phyloP scores from a whole-genome alignment of 2,329 filamentous ascomycete species.

The Aspergillus sp. region DNA sequence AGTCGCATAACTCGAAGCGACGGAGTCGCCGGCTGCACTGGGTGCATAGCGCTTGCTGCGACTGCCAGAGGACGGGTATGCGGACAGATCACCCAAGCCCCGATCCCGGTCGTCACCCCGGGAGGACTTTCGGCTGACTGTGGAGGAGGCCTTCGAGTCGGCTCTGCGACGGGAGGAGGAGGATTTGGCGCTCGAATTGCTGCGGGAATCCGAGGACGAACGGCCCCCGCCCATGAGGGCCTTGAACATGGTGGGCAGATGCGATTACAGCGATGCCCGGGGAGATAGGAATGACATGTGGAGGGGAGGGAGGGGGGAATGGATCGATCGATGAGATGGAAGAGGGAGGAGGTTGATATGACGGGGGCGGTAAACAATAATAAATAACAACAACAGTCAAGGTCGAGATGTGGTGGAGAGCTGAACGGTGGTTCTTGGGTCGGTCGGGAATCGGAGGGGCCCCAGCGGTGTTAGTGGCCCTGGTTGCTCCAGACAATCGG shows the following conservation, averaged over 20 bases:
- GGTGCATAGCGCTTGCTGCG: slow-evolving; percentile 26
- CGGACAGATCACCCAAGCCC: slow-evolving; percentile 34
- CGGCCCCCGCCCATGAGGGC: slow-evolving; percentile 38
- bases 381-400: slow-evolving; percentile 24
- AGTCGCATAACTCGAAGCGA: slow-evolving; percentile 40
- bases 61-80: slow-evolving; percentile 24
- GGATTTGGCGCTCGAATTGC: slow-evolving; percentile 30
- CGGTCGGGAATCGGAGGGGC: slow-evolving; percentile 15
- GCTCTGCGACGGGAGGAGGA: slow-evolving; percentile 31
- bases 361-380: slow-evolving; percentile 9
- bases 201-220: slow-evolving; percentile 34
- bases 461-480: slow-evolving; percentile 7
- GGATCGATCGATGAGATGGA: background rate
- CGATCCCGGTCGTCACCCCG: slow-evolving; percentile 49
- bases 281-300: slow-evolving; percentile 26
- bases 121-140: slow-evolving; percentile 40
- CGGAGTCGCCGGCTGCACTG: slow-evolving; percentile 29
- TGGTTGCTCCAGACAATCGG: slow-evolving; percentile 31
- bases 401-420: slow-evolving; percentile 15
- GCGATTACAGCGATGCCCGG: slow-evolving; percentile 22
- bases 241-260: slow-evolving; percentile 39
- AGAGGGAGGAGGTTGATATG: background rate
- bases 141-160: slow-evolving; percentile 31
- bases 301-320: background rate
- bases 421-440: slow-evolving; percentile 33